Base-by-base conservation (phyloP, 768 basidiomycete genomes). In the Ramaria rubella region DNA sequence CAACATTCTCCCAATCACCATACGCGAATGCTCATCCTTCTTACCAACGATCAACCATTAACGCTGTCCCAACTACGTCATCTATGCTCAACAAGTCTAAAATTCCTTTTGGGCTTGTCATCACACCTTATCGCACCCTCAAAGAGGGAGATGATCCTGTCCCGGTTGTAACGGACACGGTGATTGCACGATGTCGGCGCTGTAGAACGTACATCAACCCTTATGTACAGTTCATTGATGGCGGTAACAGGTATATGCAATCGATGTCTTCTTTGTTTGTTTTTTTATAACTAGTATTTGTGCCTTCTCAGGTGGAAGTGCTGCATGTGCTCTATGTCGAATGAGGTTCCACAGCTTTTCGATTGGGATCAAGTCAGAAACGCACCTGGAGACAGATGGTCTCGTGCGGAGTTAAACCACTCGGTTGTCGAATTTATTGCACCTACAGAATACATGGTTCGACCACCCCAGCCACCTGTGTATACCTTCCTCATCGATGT, bases 391-490 rank as follows among this genome's bases (percentile, higher is more conserved):
- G 96, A 99, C 71, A 76, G 96, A 55, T 99, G 96, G 94, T 75
- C 81, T 26, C 85, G 96, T 59, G 84, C 90, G 1, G 96, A 99
- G 73, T 78, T 99, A 52, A 98, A 96, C 65, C 83, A 90, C 68
- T 82, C 86, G 33, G 89, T 86, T n/a, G 91, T 99, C 50, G 96
- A 99, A 70, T 99, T 85, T 66, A 90, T 99, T 52, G 96, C 96
- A 1, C 94, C 96, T 5, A 95, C 94, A 0, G 96, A 99, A 73
- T 99, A 99, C 72, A 98, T 98, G 96, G 95, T 94, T 67, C 88
- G 96, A 61, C 87, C 96, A 5, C 96, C 96, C 52, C 96, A 98
- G 70, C 93, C 96, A 5, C 92, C 94, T 17, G 92, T 96, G 52
- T 98, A 95, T 70, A 81, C 95, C 56, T 96, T 98, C 78, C 81